Evolutionary conservation across 352 stramenopile genomes (phyloP), one percentile per base, ranked within the genome.

Genomic region (Aphanomyces stellatus): DNA sequence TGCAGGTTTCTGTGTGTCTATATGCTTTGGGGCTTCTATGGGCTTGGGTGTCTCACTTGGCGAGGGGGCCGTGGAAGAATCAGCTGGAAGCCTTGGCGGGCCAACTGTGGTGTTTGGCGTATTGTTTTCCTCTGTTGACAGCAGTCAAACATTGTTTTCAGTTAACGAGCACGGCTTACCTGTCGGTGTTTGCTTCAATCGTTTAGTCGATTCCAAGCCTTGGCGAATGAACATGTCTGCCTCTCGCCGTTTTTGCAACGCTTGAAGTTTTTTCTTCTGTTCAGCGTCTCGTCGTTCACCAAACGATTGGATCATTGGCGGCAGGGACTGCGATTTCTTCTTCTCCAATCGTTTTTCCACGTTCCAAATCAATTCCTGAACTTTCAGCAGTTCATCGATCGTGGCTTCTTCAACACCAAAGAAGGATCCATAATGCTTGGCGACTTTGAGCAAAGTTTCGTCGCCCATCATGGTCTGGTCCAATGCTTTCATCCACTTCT

Each of bases 271-370:
- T 33, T 82, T 72, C 53, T 89, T 91, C 37, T 93, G 85, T 69
- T 93, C 87, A 0, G 82, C 90, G 27, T 82, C 71, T 48, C 82
- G 76, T 10, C 85, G 78, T 51, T 91, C 89, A 22, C 86, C 75
- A 65, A 93, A 95, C 61, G 84, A 93, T 51, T 95, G 81, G 66
- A 95, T 93, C 15, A 78, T 80, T n/a, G 85, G 85, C 40, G 85
- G 85, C 3, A 77, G 77, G 15, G 86, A 72, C 35, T 80, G 72
- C 37, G 70, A 81, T 1, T 71, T 64, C 19, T 66, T 69, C 13
- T 72, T 73, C 19, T 79, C 75, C 1, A 81, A 59, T 37, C 81
- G 82, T 17, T 77, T 81, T 60, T 94, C 86, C 8, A 94, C 76
- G 41, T 74, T 69, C 70, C 86, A 91, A 22, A 95, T 79, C 13